These are phyloP conservation scores for Malassezia vespertilionis DNA, from an alignment of 1,284 basidiomycete species.

Conservation along the genomic window DNA sequence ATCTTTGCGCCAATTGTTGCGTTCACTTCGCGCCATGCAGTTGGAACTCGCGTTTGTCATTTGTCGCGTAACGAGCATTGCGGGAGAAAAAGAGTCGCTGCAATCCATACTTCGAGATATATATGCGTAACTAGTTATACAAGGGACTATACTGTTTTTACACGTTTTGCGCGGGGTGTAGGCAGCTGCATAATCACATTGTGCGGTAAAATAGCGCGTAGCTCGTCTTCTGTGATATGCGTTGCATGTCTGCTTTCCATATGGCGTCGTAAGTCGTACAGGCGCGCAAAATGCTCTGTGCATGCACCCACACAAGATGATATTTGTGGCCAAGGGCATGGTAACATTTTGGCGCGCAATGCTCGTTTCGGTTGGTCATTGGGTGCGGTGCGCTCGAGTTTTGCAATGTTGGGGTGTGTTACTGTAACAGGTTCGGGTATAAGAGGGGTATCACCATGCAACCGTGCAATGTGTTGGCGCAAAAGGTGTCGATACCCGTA, in stretches of 20 bases:
- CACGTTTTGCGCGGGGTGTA: conserved; percentile 4
- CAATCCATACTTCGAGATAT: not conserved
- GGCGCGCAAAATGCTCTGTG: conserved; percentile 4
- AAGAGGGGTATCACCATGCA: too few relatives aligned
- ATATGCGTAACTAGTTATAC: not conserved
- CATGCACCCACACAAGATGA: not conserved
- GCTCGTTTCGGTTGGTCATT: not conserved
- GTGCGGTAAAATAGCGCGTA: not conserved
- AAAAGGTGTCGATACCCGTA: conserved; percentile 16
- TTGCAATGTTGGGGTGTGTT: too few relatives aligned
- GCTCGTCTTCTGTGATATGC: conserved; percentile 4
- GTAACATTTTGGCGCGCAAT: not conserved
- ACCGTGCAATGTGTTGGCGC: not conserved
- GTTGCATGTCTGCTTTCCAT: conserved; percentile 12
- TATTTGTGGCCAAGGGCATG: conserved; percentile 1
- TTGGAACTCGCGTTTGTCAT: conserved; percentile 1
- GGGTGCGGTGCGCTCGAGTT: too few relatives aligned
- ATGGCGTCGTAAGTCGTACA: conserved; percentile 16
- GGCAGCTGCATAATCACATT: conserved; percentile 5
- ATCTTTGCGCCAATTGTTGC: not conserved
- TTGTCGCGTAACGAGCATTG: conserved; percentile 4
- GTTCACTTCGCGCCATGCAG: not conserved
- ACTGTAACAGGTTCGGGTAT: too few relatives aligned
- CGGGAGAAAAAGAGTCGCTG: not conserved
- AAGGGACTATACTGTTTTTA: too few relatives aligned